A percentile compares a stretch with the other conserved stretches of the same genome.
Evolutionary conservation across 73 alveolate species (phyloP).

Genomic region (Paramecium biaurelia): DNA sequence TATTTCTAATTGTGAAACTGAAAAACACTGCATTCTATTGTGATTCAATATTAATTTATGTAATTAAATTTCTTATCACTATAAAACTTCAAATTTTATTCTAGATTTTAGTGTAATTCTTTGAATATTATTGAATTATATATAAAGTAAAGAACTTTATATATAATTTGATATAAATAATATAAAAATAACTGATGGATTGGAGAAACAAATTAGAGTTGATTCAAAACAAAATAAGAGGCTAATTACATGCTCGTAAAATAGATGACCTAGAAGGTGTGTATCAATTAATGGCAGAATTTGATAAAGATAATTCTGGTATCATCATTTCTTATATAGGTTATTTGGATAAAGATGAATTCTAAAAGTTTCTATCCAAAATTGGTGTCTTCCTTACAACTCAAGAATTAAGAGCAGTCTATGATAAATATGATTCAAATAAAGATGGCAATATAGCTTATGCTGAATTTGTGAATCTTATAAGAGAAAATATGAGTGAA

Average conservation of each 20-base stretch:
- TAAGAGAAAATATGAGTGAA: constrained; percentile 73
- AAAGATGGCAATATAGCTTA: constrained; percentile 78
- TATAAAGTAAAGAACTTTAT: neutral
- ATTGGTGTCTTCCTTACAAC: constrained; percentile 81
- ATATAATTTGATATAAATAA: neutral
- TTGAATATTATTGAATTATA: neutral
- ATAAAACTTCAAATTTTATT: neutral
- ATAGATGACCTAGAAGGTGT: constrained; percentile 69
- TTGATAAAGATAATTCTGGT: constrained; percentile 79
- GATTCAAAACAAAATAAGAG: constrained; percentile 74
- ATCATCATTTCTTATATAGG: neutral
- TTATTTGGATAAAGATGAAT: constrained; percentile 75
- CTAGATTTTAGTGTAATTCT: neutral
- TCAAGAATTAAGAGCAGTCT: constrained; percentile 79
- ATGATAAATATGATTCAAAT: constrained; percentile 75
- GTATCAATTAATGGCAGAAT: constrained; percentile 56
- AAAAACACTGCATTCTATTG: neutral
- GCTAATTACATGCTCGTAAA: constrained; percentile 77
- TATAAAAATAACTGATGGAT: constrained; percentile 71
- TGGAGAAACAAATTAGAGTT: constrained; percentile 78
- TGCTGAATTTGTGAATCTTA: constrained; percentile 74
- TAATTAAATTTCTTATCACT: neutral
- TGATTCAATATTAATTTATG: neutral
- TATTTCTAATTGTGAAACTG: neutral
- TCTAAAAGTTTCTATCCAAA: constrained; percentile 76